These are phyloP conservation scores for Deinandra increscens DNA, from an alignment of 129 eudicot species.

Conservation along the genomic window DNA sequence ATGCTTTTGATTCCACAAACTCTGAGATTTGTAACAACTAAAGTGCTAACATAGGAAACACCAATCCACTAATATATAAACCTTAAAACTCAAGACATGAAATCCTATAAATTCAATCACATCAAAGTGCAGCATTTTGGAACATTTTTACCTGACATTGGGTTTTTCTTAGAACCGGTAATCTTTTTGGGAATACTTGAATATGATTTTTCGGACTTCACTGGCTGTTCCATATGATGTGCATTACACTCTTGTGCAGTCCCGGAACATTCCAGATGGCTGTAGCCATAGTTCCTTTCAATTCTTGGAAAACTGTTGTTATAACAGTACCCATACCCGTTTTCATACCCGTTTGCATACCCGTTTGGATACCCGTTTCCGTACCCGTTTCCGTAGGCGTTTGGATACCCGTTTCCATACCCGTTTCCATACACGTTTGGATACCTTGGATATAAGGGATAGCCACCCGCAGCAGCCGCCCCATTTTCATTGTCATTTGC, in stretches of 20 bases:
- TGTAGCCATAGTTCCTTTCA: slow-evolving; percentile 5
- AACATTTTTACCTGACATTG: background rate
- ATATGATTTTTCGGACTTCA: background rate
- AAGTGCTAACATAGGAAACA: background rate
- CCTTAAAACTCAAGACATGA: background rate
- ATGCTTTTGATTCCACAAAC: too few relatives aligned
- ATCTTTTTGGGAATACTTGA: slow-evolving; percentile 1
- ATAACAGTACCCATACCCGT: background rate
- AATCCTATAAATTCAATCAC: background rate
- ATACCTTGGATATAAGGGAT: slow-evolving; percentile 19
- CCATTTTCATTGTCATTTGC: background rate
- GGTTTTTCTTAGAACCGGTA: background rate
- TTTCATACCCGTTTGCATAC: background rate
- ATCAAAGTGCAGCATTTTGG: slow-evolving; percentile 17
- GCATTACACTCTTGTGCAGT: slow-evolving; percentile 10
- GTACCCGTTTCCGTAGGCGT: slow-evolving; percentile 7
- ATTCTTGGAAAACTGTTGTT: slow-evolving; percentile 1
- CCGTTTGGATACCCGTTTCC: too few relatives aligned
- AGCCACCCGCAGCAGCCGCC: background rate
- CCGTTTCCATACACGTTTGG: slow-evolving; percentile 9
- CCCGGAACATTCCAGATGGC: slow-evolving; percentile 24
- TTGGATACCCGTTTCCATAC: slow-evolving; percentile 12
- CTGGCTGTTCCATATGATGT: slow-evolving; percentile 19
- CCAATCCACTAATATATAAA: background rate
- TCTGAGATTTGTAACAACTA: too few relatives aligned